Percentiles rank a stretch among this genome's conserved stretches.
Conservation (phyloP, 495 filamentous ascomycete genomes). For the Xylaria sp. region DNA sequence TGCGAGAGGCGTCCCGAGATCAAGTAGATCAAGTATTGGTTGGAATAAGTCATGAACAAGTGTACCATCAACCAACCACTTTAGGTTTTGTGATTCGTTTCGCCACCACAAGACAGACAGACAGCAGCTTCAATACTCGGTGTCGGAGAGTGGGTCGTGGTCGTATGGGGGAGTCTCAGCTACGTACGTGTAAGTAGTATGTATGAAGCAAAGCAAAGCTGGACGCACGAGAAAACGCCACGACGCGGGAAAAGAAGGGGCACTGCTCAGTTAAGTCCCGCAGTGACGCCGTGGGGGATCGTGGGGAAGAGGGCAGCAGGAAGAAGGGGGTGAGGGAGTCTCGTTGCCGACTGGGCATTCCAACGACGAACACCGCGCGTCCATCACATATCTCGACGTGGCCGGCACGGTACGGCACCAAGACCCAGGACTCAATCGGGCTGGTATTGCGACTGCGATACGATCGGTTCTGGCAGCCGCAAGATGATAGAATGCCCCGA, state of each 20-base stretch:
- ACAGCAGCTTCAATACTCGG: background rate
- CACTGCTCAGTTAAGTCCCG: background rate
- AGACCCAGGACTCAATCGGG: background rate
- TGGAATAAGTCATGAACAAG: slow-evolving; percentile 1
- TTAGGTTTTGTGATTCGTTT: background rate
- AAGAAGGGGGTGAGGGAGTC: background rate
- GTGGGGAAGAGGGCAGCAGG: slow-evolving; percentile 6
- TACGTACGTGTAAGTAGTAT: too few species aligned
- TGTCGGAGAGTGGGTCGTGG: slow-evolving; percentile 3
- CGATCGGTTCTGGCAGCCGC: slow-evolving; percentile 10
- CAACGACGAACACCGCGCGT: slow-evolving; percentile 13
- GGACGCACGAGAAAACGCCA: slow-evolving; percentile 16
- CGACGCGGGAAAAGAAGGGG: slow-evolving; percentile 13
- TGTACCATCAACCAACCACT: slow-evolving; percentile 11
- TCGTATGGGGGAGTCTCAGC: slow-evolving; percentile 20
- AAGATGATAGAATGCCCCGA: slow-evolving; percentile 2
- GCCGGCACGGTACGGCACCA: background rate
- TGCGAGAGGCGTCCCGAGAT: slow-evolving; percentile 18
- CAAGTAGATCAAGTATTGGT: background rate
- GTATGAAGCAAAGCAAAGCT: slow-evolving; percentile 11
- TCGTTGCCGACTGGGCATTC: background rate
- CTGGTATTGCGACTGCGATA: slow-evolving; percentile 6
- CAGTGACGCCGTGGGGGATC: slow-evolving; percentile 15
- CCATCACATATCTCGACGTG: background rate
- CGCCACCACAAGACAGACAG: background rate